Evolutionary conservation across 2,329 filamentous ascomycete genomes (phyloP), one percentile per base, ranked within the genome.

Genomic region (Westerdykella aurantiaca): DNA sequence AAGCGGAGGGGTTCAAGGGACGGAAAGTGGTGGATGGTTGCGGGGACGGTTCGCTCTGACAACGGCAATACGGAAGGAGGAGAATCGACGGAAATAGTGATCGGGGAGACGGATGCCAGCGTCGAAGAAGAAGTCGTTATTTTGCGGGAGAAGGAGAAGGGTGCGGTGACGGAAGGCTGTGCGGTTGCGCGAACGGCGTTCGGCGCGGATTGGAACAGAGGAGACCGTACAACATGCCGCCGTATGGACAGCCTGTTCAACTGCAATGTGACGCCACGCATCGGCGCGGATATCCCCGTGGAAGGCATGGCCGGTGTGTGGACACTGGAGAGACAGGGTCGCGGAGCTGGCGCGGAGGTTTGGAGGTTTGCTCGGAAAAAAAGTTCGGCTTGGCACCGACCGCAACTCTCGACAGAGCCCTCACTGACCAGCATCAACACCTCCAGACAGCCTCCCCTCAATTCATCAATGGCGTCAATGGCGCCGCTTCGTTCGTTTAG

Each of bases 21-120:
- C 31, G 93, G 93, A 73, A 97, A 98, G 64, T 77, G 75, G 79
- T 95, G 89, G 69, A 96, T 80, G 43, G 91, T 97, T 49, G 91
- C 78, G 43, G 86, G 81, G 44, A 94, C 87, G 23, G 80, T 63
- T 38, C 82, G 52, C 48, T 61, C 43, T 25, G 58, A 45, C 47
- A 58, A 50, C 21, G 62, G 57, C 33, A 35, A 6, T 18, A 46
- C 45, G 41, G 57, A 45, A 29, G 61, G 54, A 53, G 61, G 51
- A 60, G 60, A 41, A 68, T 70, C 48, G 56, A 53, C 49, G 63
- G 69, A 69, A 39, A 61, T 72, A 35, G 69, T 63, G 21, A 70
- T 58, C 23, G 62, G 69, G 37, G 72, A 61, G 11, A 71, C 54
- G 41, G 80, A 80, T 31, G 80, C 79, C 72, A 81, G 78, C 51